A percentile compares a stretch with the other conserved stretches of the same genome.
Evolutionary conservation across 164 flowering plant species (phyloP).

Genomic region (Warburgia ugandensis): DNA sequence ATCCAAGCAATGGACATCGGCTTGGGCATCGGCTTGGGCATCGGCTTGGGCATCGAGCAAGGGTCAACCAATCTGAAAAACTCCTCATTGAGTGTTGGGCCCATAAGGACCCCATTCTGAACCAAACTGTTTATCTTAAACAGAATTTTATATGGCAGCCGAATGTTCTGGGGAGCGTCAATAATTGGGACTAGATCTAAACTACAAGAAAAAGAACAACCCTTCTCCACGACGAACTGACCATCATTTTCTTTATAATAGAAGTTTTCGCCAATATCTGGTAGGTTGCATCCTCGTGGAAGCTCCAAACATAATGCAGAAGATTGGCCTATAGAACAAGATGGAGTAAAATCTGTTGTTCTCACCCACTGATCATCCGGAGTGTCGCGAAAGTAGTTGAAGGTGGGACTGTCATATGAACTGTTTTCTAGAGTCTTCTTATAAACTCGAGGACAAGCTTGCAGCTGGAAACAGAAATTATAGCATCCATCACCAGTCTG

Average conservation of each 20-base stretch:
- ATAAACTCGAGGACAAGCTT: slow-evolving; percentile 64
- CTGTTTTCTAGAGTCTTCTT: slow-evolving; percentile 25
- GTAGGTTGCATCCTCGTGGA: slow-evolving; percentile 30
- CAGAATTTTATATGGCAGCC: slow-evolving; percentile 50
- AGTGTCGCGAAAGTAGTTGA: slow-evolving; percentile 36
- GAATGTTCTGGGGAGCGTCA: slow-evolving; percentile 26
- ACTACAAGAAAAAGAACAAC: slow-evolving; percentile 32
- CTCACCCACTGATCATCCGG: slow-evolving; percentile 66
- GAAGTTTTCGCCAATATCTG: slow-evolving; percentile 43
- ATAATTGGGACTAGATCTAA: slow-evolving; percentile 62
- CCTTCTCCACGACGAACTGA: slow-evolving; percentile 28
- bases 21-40: too few species aligned
- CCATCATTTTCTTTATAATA: slow-evolving; percentile 36
- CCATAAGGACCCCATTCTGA: slow-evolving; percentile 68
- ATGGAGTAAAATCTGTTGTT: slow-evolving; percentile 62
- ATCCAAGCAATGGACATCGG: slow-evolving; percentile 24
- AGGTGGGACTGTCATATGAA: slow-evolving; percentile 15
- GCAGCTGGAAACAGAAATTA: slow-evolving; percentile 28
- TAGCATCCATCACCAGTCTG: slow-evolving; percentile 1
- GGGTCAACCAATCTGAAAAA: slow-evolving; percentile 62
- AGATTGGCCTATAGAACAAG: slow-evolving; percentile 64
- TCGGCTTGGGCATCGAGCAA: too few species aligned
- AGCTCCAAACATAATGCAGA: slow-evolving; percentile 72
- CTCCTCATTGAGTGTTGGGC: slow-evolving; percentile 40
- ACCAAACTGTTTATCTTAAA: slow-evolving; percentile 65